Evolutionary conservation across 805 yeast genomes (phyloP), one percentile per base, ranked within the genome.

Genomic region (Sugiyamaella lignohabitans): DNA sequence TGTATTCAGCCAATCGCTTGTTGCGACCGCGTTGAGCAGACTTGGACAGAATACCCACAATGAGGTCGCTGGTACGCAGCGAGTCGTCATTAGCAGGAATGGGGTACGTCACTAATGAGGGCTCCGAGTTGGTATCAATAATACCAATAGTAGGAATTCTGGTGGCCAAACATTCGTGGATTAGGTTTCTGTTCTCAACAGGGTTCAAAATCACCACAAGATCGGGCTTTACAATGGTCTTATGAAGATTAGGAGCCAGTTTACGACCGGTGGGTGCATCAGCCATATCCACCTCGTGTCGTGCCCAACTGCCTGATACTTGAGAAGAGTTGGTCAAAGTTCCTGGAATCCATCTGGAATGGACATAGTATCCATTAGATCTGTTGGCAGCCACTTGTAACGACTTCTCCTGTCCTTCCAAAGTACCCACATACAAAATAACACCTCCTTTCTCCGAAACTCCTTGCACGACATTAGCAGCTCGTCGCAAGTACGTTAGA

Each of bases 11-110:
- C 45, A 79, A 63, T 59, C 95, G 76, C 54, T 70, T 72, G 38
- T 73, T 66, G 49, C 80, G 71, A 36, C 98, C 98, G 42, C 72
- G 74, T 62, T 84, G 81, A 23, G 93, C 98, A 14, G 97, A 89
- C 60, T 76, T 82, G 19, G 93, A 81, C 51, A 93, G 72, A 17
- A 89, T 81, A 49, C 98, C 97, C 46, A 80, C 69, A 56, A 93
- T 75, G 54, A 93, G 71, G 53, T 86, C 82, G 6, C 84, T 79
- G 5, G 95, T 77, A 64, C 98, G 78, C 49, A 79, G 69, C 5
- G 95, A 83, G 63, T 89, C 97, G 64, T 93, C 98, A 63, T 93
- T 93, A 53, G 95, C 95, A 16, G 98, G 98, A 55, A 93, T 85
- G 43, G 98, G 95, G 61, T 93, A 93, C 1, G 96, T 87, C 45